Conservation (phyloP, 2,329 filamentous ascomycete species). For the Stemphylium beticola region DNA sequence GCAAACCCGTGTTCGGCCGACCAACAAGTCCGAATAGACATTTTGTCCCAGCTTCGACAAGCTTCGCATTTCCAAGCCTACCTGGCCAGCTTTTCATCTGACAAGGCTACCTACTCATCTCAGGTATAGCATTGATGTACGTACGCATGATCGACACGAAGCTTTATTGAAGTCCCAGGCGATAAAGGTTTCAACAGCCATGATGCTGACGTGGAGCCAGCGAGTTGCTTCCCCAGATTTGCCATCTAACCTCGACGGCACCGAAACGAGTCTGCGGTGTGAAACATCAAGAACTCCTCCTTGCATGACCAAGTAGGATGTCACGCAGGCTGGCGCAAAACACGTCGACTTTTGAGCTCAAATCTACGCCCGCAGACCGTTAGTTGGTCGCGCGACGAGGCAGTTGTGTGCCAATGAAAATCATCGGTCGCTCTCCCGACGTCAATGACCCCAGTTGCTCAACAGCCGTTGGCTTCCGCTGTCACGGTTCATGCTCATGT, state of each 20-base stretch:
- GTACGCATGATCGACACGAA: neutral
- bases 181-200: neutral
- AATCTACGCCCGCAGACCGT: neutral
- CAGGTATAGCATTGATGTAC: neutral
- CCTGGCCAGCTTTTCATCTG: too few relatives aligned
- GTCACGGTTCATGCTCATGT: neutral
- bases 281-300: neutral
- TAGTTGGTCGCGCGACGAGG: neutral
- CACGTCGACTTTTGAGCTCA: neutral
- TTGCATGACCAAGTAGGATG: neutral
- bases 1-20: slow-evolving; percentile 8
- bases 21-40: too few relatives aligned
- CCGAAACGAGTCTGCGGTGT: neutral
- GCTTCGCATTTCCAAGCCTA: too few relatives aligned
- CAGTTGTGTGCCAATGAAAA: neutral
- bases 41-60: too few relatives aligned
- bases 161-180: neutral
- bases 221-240: neutral
- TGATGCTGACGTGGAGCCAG: neutral
- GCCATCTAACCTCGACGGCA: neutral
- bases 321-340: neutral
- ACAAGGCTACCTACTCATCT: neutral
- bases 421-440: neutral
- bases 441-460: neutral
- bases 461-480: neutral